Conservation (phyloP, 345 rosid species). For the Brassica incana region DNA sequence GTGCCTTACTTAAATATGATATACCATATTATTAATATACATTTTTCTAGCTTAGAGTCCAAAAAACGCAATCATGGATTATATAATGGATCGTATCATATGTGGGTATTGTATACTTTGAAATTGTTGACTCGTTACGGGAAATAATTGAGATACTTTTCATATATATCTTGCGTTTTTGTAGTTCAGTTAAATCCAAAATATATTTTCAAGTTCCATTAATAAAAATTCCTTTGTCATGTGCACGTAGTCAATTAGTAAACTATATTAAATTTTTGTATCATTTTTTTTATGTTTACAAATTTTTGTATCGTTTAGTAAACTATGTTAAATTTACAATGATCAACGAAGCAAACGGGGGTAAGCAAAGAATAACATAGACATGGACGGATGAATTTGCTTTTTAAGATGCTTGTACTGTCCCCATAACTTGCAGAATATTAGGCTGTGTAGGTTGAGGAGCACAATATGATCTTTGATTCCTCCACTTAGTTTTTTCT, state of each 20-base stretch:
- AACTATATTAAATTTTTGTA: too few species aligned
- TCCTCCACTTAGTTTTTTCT: background rate
- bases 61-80: constrained; percentile 20
- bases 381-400: constrained; percentile 32
- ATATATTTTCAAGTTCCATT: background rate
- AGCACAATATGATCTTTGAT: constrained; percentile 6
- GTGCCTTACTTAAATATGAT: background rate
- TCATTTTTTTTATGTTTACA: background rate
- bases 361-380: constrained; percentile 41
- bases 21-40: background rate
- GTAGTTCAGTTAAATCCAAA: background rate
- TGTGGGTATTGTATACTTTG: background rate
- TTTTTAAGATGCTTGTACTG: constrained; percentile 37
- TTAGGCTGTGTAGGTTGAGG: constrained; percentile 22
- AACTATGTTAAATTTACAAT: background rate
- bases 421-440: constrained; percentile 16
- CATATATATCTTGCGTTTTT: background rate
- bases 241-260: too few species aligned
- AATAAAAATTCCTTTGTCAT: background rate
- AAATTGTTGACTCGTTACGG: background rate
- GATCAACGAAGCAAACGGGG: constrained; percentile 13
- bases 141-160: background rate
- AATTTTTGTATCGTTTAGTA: background rate
- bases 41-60: constrained; percentile 4
- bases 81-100: constrained; percentile 2